These are phyloP conservation scores for Kodamaea fukazawae DNA, from an alignment of 805 yeast species.

Conservation along the genomic window DNA sequence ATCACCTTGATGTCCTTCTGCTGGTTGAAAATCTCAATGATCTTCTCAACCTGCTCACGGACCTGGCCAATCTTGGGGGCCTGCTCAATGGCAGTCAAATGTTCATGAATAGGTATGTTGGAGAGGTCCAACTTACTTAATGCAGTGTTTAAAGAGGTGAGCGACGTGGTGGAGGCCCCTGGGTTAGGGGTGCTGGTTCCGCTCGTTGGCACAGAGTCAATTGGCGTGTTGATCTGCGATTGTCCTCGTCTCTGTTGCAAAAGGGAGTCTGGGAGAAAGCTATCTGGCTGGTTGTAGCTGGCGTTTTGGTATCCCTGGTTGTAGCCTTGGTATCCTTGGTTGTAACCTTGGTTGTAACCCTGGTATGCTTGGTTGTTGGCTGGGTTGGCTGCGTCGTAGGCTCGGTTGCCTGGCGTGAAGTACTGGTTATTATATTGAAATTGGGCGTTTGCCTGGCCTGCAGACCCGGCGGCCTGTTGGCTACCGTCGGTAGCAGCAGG, in stretches of 20 bases:
- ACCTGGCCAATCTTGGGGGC: constrained; percentile 55
- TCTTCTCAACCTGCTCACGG: constrained; percentile 50
- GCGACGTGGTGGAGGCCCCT: constrained; percentile 62
- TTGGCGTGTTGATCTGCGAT: constrained; percentile 19
- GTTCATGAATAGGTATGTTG: constrained; percentile 62
- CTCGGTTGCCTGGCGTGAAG: constrained; percentile 6
- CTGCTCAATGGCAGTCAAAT: constrained; percentile 49
- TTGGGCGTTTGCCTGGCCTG: constrained; percentile 10
- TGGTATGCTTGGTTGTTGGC: constrained; percentile 10
- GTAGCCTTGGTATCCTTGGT: constrained; percentile 9
- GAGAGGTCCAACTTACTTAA: constrained; percentile 56
- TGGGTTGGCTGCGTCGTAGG: too few species aligned
- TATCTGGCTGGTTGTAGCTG: not conserved
- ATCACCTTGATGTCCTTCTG: constrained; percentile 46
- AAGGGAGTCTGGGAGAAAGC: constrained; percentile 1
- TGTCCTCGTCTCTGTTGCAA: constrained; percentile 1
- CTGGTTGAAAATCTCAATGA: constrained; percentile 46
- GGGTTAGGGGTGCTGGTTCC: constrained; percentile 36
- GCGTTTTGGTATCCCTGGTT: constrained; percentile 2
- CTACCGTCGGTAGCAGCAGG: not conserved
- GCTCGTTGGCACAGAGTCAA: constrained; percentile 32
- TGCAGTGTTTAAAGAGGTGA: constrained; percentile 70
- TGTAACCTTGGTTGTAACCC: constrained; percentile 10
- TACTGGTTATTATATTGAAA: constrained; percentile 9
- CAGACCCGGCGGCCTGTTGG: not conserved